Percentiles rank a stretch among this genome's conserved stretches.
Evolutionary conservation across 73 alveolate species (phyloP).

Genomic region (Paramecium primaurelia): DNA sequence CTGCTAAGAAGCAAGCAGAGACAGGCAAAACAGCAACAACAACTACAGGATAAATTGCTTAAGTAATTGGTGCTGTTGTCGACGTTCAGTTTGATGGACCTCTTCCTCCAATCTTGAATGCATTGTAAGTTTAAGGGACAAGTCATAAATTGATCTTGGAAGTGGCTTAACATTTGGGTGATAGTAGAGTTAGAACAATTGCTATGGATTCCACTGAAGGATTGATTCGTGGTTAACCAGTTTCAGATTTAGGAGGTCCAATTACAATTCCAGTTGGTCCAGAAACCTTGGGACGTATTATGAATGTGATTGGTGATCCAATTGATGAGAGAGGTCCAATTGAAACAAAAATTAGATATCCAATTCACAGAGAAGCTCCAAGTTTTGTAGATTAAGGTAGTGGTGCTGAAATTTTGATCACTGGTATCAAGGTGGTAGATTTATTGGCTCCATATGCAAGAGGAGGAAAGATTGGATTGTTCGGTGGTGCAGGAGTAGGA

Average conservation of each 20-base stretch:
- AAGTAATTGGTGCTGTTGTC: constrained; percentile 98
- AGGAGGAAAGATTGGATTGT: constrained; percentile 92
- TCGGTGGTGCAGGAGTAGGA: constrained; percentile 99
- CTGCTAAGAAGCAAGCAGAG: constrained; percentile 59
- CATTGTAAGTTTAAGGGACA: constrained; percentile 89
- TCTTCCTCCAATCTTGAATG: constrained; percentile 94
- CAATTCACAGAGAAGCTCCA: constrained; percentile 97
- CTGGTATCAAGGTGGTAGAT: constrained; percentile 96
- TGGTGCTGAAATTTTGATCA: constrained; percentile 88
- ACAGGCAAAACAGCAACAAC: background rate
- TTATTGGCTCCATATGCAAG: constrained; percentile 96
- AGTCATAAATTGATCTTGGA: constrained; percentile 89
- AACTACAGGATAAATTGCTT: constrained; percentile 76
- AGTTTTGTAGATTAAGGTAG: constrained; percentile 89
- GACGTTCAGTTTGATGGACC: constrained; percentile 95
- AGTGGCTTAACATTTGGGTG: constrained; percentile 97
- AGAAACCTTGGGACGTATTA: constrained; percentile 93
- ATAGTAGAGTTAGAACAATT: constrained; percentile 92
- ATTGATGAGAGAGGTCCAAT: constrained; percentile 95
- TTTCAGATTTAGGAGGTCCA: constrained; percentile 80
- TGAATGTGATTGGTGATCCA: constrained; percentile 97
- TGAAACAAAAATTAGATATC: constrained; percentile 71
- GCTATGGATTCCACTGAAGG: constrained; percentile 98
- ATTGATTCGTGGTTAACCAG: constrained; percentile 92
- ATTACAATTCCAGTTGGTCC: constrained; percentile 95